Percentiles rank a stretch among this genome's conserved stretches.
These are phyloP conservation scores for Nymphaea colorata DNA, from an alignment of 164 flowering plant species.

Conservation along the genomic window DNA sequence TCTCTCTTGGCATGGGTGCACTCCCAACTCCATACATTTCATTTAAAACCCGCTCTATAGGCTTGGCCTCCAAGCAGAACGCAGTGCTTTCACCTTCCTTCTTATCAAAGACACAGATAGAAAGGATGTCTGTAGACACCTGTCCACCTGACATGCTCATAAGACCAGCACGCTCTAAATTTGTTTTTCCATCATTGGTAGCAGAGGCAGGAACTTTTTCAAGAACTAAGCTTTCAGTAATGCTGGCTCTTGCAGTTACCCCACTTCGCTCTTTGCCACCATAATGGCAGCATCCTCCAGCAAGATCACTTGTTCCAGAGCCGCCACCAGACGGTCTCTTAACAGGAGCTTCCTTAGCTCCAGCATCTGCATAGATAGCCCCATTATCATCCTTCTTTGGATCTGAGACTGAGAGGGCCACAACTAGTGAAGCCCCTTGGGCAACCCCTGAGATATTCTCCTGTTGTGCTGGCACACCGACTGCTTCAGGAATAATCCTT, in stretches of 20 bases:
- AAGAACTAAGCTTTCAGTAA: slow-evolving; percentile 76
- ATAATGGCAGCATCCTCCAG: slow-evolving; percentile 8
- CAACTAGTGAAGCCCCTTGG: slow-evolving; percentile 30
- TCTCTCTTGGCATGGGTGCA: slow-evolving; percentile 52
- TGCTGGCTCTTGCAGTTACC: slow-evolving; percentile 59
- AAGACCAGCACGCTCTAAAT: slow-evolving; percentile 39
- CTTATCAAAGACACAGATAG: slow-evolving; percentile 67
- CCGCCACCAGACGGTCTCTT: slow-evolving; percentile 31
- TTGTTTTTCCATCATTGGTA: slow-evolving; percentile 36
- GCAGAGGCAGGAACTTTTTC: slow-evolving; percentile 59
- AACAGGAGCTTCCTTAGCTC: slow-evolving; percentile 28
- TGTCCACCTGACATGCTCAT: slow-evolving; percentile 22
- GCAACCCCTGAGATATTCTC: slow-evolving; percentile 32
- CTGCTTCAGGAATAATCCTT: slow-evolving; percentile 96
- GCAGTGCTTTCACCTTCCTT: slow-evolving; percentile 54
- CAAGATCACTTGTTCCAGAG: slow-evolving; percentile 17
- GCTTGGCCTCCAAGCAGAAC: slow-evolving; percentile 74
- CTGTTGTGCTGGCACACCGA: slow-evolving; percentile 59
- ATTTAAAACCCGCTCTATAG: slow-evolving; percentile 61
- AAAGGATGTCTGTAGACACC: slow-evolving; percentile 27
- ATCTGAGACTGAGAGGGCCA: slow-evolving; percentile 22
- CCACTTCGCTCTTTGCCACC: slow-evolving; percentile 51
- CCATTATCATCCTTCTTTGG: slow-evolving; percentile 30
- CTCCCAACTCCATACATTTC: slow-evolving; percentile 62
- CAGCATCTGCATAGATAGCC: slow-evolving; percentile 19